These are phyloP conservation scores for Fusarium ambrosium DNA, from an alignment of 2,329 filamentous ascomycete genomes.

Conservation along the genomic window DNA sequence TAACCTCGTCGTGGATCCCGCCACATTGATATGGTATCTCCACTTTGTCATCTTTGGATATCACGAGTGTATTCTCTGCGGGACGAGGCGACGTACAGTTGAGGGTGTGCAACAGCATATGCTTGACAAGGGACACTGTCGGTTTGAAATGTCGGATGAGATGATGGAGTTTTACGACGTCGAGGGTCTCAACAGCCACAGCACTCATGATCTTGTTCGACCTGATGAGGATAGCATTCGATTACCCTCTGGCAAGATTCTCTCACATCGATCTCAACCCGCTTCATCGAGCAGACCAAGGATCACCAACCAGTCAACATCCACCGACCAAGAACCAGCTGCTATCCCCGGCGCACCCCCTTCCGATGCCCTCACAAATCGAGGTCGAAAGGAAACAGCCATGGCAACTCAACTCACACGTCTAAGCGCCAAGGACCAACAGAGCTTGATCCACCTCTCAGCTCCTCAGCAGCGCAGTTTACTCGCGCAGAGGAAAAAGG, in stretches of 20 bases:
- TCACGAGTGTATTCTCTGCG: constrained; percentile 65
- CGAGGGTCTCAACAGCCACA: background rate
- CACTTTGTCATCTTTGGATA: constrained; percentile 63
- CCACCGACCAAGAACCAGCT: background rate
- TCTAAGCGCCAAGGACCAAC: constrained; percentile 30
- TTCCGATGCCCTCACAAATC: constrained; percentile 6
- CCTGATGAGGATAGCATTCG: background rate
- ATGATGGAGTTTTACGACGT: constrained; percentile 53
- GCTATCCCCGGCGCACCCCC: rapidly evolving
- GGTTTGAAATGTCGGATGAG: constrained; percentile 56
- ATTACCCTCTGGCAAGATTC: constrained; percentile 7
- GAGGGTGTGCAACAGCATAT: constrained; percentile 67
- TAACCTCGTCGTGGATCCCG: constrained; percentile 59
- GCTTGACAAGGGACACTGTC: constrained; percentile 63
- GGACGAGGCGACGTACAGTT: constrained; percentile 56
- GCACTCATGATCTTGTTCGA: background rate
- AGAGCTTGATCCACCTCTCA: constrained; percentile 38
- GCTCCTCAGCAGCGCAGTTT: constrained; percentile 31
- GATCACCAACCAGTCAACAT: background rate
- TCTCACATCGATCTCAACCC: background rate
- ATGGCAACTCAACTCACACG: constrained; percentile 28
- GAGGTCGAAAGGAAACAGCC: constrained; percentile 11
- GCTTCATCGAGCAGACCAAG: background rate
- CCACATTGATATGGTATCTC: constrained; percentile 62
- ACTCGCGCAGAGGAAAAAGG: constrained; percentile 27